Conservation (phyloP, 169 alveolate genomes). For the Amoebophrya sp. region DNA sequence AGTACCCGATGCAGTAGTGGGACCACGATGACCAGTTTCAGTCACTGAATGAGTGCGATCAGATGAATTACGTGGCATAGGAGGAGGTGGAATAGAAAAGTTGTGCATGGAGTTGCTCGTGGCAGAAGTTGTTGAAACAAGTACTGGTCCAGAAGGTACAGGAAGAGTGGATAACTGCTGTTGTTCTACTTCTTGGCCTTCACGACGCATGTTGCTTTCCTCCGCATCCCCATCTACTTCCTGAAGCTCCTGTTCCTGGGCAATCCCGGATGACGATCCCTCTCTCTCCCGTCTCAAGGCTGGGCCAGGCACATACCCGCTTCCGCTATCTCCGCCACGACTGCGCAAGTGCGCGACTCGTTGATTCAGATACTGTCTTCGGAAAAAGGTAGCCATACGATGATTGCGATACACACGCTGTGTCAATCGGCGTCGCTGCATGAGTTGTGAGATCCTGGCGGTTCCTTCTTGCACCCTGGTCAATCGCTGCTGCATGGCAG, state of each 20-base stretch:
- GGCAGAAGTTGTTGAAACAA: neutral
- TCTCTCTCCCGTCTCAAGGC: neutral
- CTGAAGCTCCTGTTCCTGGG: neutral
- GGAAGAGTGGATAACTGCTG: too few relatives aligned
- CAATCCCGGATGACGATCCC: neutral
- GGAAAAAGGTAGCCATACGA: neutral
- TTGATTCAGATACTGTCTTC: neutral
- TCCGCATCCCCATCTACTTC: too few relatives aligned
- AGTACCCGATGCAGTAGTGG: neutral
- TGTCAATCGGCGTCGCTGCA: neutral
- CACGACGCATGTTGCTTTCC: too few relatives aligned
- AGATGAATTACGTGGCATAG: too few relatives aligned
- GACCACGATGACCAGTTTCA: neutral
- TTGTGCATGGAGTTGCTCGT: neutral
- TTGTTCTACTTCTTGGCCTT: too few relatives aligned
- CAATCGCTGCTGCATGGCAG: too few relatives aligned
- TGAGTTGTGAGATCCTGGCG: too few relatives aligned
- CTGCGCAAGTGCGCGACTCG: neutral
- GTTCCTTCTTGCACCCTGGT: too few relatives aligned
- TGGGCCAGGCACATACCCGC: neutral
- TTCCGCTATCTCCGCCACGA: neutral
- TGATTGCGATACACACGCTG: neutral
- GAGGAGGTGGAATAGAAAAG: neutral
- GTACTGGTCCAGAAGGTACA: neutral
- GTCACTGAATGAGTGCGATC: too few relatives aligned